phyloP scores from a whole-genome alignment of 352 stramenopile genomes.

The Phytophthora citrophthora region DNA sequence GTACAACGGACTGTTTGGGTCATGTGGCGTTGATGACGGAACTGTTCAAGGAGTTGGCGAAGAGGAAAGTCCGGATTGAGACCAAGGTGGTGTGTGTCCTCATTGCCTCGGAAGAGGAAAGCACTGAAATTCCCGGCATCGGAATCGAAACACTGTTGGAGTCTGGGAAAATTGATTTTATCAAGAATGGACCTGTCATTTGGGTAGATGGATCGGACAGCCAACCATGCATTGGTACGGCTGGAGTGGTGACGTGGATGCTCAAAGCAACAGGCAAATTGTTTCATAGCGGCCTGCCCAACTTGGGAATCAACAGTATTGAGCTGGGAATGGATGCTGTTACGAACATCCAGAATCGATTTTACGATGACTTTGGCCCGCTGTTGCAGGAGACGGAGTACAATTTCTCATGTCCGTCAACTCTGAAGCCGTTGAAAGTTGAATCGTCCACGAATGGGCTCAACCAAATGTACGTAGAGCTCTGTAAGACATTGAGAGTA shows the following conservation, averaged over 20 bases:
- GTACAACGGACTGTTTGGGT: background rate
- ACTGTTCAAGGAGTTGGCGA: background rate
- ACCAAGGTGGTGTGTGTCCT: background rate
- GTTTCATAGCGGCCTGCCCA: background rate
- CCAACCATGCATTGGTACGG: background rate
- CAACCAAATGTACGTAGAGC: conserved; percentile 14
- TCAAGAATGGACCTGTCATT: background rate
- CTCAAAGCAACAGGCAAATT: background rate
- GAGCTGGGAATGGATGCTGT: background rate
- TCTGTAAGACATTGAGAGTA: background rate
- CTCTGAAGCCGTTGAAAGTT: conserved; percentile 81
- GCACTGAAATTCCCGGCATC: background rate
- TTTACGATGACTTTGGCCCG: background rate
- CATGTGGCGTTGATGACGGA: background rate
- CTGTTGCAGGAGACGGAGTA: conserved; percentile 88
- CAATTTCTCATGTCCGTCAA: conserved; percentile 85
- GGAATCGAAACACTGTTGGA: background rate
- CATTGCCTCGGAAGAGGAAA: background rate
- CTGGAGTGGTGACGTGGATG: background rate
- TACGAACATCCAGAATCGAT: background rate
- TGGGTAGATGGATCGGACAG: background rate
- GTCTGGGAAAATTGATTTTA: background rate
- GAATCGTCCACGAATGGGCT: conserved; percentile 68
- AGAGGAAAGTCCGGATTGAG: background rate
- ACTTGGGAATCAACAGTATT: background rate